Percentiles rank a stretch among this genome's conserved stretches.
Evolutionary conservation across 257 asterid genomes (phyloP).

Genomic region (Petunia secreta): DNA sequence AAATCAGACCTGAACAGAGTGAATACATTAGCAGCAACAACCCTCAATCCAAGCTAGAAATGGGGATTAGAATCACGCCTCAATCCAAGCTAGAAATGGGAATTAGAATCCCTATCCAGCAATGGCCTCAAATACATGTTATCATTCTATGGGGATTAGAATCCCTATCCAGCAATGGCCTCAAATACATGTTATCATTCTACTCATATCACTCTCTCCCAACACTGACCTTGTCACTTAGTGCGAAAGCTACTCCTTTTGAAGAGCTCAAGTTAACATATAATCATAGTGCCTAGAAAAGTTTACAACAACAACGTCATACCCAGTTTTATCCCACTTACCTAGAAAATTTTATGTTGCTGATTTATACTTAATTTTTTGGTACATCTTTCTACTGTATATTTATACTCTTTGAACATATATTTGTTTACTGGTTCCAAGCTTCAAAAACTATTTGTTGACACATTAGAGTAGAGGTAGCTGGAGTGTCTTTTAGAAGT

Average conservation of each 20-base stretch:
- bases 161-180: conserved; percentile 1
- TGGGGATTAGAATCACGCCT: neutral
- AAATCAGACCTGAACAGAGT: neutral
- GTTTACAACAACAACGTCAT: no score
- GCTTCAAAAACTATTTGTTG: conserved; percentile 8
- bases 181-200: neutral
- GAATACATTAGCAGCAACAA: neutral
- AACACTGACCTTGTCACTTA: neutral
- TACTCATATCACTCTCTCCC: neutral
- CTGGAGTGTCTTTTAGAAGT: neutral
- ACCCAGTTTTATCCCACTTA: neutral
- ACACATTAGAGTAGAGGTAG: neutral
- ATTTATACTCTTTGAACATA: neutral
- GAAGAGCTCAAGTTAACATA: neutral
- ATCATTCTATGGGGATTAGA: neutral
- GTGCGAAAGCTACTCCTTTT: conserved; percentile 1
- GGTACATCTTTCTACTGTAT: neutral
- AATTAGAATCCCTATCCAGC: conserved; percentile 6
- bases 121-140: neutral
- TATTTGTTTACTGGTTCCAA: conserved; percentile 11
- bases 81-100: neutral
- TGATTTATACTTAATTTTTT: neutral
- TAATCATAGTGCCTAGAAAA: neutral
- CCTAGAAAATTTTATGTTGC: neutral
- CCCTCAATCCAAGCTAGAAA: conserved; percentile 9